These are phyloP conservation scores for Polyporus arcularius DNA, from an alignment of 768 basidiomycete genomes.

Conservation along the genomic window DNA sequence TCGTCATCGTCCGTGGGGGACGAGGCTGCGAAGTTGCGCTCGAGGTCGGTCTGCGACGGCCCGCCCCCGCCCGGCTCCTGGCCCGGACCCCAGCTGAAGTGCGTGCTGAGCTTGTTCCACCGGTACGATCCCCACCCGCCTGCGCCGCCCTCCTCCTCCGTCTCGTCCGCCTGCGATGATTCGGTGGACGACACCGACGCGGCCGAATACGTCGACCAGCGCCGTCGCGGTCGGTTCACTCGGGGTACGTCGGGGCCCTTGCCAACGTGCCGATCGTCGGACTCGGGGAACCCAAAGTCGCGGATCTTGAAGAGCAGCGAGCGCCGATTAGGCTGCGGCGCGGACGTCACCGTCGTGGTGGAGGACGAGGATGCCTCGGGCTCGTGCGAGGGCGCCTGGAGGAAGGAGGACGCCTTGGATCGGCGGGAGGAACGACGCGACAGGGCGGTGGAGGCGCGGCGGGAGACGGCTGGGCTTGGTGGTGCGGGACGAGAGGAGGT, in stretches of 20 bases:
- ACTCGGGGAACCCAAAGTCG: slow-evolving; percentile 47
- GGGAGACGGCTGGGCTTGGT: slow-evolving; percentile 55
- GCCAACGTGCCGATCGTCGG: slow-evolving; percentile 47
- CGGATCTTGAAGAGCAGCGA: slow-evolving; percentile 43
- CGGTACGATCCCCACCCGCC: slow-evolving; percentile 43
- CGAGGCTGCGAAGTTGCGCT: slow-evolving; percentile 44
- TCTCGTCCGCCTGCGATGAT: slow-evolving; percentile 25
- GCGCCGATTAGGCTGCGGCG: slow-evolving; percentile 17
- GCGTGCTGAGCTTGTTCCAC: slow-evolving; percentile 38
- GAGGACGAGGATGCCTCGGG: slow-evolving; percentile 30
- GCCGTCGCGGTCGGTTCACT: slow-evolving; percentile 36
- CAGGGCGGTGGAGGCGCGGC: slow-evolving; percentile 40
- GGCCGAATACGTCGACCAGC: slow-evolving; percentile 29
- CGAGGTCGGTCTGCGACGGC: slow-evolving; percentile 47
- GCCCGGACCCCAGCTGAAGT: slow-evolving; percentile 41
- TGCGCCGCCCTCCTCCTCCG: slow-evolving; percentile 27
- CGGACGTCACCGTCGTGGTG: slow-evolving; percentile 13
- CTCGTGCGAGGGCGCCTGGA: slow-evolving; percentile 42
- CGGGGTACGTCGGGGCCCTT: slow-evolving; percentile 43
- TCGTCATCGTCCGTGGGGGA: slow-evolving; percentile 31
- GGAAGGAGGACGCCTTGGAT: slow-evolving; percentile 38
- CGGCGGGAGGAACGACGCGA: slow-evolving; percentile 38
- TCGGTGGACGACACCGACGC: slow-evolving; percentile 24
- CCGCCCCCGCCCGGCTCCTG: slow-evolving; percentile 20
- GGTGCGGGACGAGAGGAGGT: slow-evolving; percentile 60